These are phyloP conservation scores for Rosa persica DNA, from an alignment of 306 rosid genomes.

Conservation along the genomic window DNA sequence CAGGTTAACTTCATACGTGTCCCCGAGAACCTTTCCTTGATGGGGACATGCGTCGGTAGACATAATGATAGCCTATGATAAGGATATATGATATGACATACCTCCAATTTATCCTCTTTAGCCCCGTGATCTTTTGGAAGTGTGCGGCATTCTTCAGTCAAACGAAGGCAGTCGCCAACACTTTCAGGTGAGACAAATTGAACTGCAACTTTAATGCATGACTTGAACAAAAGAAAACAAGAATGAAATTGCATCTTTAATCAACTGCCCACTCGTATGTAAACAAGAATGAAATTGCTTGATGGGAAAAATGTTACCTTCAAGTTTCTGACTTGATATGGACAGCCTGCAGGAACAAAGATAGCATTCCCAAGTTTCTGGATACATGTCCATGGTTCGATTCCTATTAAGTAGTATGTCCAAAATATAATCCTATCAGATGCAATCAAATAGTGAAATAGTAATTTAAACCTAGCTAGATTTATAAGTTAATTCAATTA, in stretches of 20 bases:
- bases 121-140: conserved; percentile 69
- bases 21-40: no score
- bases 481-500: no score
- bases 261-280: no score
- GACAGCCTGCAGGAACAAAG: conserved; percentile 55
- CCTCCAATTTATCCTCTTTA: conserved; percentile 76
- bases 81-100: conserved; percentile 2
- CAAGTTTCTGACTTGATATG: conserved; percentile 51
- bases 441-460: no score
- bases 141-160: conserved; percentile 67
- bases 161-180: conserved; percentile 66
- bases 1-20: no score
- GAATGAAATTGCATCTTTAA: no score
- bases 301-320: conserved; percentile 12
- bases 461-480: no score
- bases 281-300: no score
- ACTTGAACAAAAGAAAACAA: conserved; percentile 28
- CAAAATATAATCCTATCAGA: no score
- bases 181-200: conserved; percentile 90
- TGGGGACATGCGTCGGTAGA: no score
- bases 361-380: conserved; percentile 56
- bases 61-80: neutral
- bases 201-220: conserved; percentile 78
- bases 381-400: conserved; percentile 53
- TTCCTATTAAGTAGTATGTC: conserved; percentile 16